Percentiles rank a stretch among this genome's conserved stretches.
Evolutionary conservation across 257 asterid species (phyloP).

Genomic region (Gentiana dahurica): DNA sequence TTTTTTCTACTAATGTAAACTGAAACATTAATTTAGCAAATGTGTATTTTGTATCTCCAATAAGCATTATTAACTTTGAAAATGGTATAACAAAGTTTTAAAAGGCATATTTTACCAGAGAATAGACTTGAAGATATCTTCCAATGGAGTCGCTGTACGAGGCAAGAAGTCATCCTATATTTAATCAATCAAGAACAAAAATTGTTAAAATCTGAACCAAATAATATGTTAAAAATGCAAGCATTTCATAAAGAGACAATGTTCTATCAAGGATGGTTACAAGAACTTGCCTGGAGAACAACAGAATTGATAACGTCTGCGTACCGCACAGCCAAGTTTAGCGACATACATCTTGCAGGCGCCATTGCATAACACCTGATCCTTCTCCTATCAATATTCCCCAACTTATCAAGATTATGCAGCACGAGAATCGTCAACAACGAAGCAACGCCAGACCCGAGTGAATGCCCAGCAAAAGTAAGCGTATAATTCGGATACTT

Average conservation of each 20-base stretch:
- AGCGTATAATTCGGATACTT: conserved; percentile 56
- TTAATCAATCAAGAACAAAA: conserved; percentile 9
- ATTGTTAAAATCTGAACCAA: too few species aligned
- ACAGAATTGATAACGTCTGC: conserved; percentile 83
- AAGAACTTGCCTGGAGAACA: conserved; percentile 68
- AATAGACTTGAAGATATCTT: conserved; percentile 83
- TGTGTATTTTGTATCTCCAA: too few species aligned
- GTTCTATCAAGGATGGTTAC: too few species aligned
- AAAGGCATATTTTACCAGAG: conserved; percentile 43
- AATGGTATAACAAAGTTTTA: too few species aligned
- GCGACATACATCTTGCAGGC: conserved; percentile 89
- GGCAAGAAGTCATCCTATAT: conserved; percentile 87
- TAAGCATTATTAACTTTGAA: too few species aligned
- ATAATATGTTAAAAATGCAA: too few species aligned
- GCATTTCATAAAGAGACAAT: too few species aligned
- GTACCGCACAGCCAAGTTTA: conserved; percentile 73
- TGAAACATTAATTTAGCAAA: too few species aligned
- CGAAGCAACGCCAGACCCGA: conserved; percentile 90
- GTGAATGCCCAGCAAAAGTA: conserved; percentile 78
- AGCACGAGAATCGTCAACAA: conserved; percentile 56
- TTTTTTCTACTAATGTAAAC: too few species aligned
- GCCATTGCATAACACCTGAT: conserved; percentile 79
- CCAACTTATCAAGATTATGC: conserved; percentile 46
- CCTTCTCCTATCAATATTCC: conserved; percentile 59
- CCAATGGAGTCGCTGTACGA: conserved; percentile 89